Evolutionary conservation across 2,329 filamentous ascomycete species (phyloP).

Genomic region (Arachnomyces sp.): DNA sequence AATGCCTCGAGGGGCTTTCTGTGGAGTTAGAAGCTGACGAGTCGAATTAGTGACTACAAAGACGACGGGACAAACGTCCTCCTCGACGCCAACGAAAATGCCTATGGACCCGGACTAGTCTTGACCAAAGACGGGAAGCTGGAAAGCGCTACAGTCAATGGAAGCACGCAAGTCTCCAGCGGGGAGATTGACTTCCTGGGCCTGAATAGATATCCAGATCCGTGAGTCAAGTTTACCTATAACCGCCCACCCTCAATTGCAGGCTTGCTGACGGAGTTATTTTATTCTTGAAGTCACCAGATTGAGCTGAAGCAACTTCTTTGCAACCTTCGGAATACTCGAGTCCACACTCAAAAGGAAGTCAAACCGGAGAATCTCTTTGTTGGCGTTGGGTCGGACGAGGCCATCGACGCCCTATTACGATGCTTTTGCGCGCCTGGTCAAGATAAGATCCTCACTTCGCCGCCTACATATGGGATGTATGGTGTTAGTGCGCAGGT

Average conservation of each 20-base stretch:
- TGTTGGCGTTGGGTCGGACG: conserved; percentile 90
- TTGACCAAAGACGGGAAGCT: conserved; percentile 43
- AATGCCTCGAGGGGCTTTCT: no score
- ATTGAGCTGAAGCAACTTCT: conserved; percentile 75
- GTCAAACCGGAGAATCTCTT: conserved; percentile 80
- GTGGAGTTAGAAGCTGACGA: no score
- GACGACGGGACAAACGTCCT: conserved; percentile 94
- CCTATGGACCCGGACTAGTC: conserved; percentile 74
- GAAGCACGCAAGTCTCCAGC: conserved; percentile 33
- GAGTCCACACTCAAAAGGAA: conserved; percentile 65
- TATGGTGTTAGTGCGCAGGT: conserved; percentile 90
- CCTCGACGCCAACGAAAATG: conserved; percentile 96
- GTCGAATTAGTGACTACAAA: conserved; percentile 66
- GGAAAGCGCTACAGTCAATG: conserved; percentile 34
- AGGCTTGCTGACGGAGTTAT: conserved; percentile 1
- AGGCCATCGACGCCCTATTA: conserved; percentile 90
- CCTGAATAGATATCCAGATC: conserved; percentile 91
- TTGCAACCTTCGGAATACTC: conserved; percentile 76
- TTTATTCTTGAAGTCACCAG: conserved; percentile 58
- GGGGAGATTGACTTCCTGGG: conserved; percentile 68
- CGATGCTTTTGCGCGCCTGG: conserved; percentile 88
- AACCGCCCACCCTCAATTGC: conserved; percentile 15
- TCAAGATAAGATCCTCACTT: conserved; percentile 83
- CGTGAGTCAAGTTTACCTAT: conserved; percentile 37
- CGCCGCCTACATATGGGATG: conserved; percentile 98